Evolutionary conservation across 129 eudicot genomes (phyloP).

Genomic region (Solidago caesia): DNA sequence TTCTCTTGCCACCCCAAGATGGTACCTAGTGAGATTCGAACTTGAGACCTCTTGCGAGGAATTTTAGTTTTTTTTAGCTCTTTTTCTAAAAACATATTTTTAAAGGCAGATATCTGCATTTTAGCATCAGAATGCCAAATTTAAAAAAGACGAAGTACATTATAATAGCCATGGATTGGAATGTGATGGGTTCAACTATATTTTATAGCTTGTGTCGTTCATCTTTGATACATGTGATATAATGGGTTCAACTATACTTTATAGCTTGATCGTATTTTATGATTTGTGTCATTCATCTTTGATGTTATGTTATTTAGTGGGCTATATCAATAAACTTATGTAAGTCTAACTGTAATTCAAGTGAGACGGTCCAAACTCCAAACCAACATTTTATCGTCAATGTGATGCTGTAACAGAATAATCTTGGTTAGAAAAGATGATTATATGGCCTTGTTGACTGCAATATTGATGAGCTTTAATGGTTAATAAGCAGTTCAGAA

Average conservation of each 20-base stretch:
- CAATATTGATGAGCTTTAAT: conserved; percentile 8
- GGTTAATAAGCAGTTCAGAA: neutral
- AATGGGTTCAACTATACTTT: neutral
- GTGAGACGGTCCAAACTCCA: neutral
- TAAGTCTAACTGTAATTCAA: neutral
- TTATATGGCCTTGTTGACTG: neutral
- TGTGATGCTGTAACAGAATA: neutral
- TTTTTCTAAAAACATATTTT: too few relatives aligned
- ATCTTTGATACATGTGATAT: neutral
- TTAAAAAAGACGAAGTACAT: neutral
- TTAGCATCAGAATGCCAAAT: neutral
- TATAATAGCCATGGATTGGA: neutral
- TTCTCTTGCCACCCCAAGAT: too few relatives aligned
- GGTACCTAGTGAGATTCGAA: too few relatives aligned
- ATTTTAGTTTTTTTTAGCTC: too few relatives aligned
- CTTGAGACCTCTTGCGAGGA: too few relatives aligned
- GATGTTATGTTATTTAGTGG: neutral
- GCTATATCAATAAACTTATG: neutral
- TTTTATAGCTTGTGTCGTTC: neutral
- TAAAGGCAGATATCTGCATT: too few relatives aligned
- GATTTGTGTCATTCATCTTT: neutral
- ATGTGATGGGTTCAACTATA: neutral
- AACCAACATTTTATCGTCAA: neutral
- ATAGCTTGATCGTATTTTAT: neutral
- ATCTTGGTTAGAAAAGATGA: neutral